A percentile compares a stretch with the other conserved stretches of the same genome.
These are phyloP conservation scores for Pythium sp. DNA, from an alignment of 352 stramenopile species.

Conservation along the genomic window DNA sequence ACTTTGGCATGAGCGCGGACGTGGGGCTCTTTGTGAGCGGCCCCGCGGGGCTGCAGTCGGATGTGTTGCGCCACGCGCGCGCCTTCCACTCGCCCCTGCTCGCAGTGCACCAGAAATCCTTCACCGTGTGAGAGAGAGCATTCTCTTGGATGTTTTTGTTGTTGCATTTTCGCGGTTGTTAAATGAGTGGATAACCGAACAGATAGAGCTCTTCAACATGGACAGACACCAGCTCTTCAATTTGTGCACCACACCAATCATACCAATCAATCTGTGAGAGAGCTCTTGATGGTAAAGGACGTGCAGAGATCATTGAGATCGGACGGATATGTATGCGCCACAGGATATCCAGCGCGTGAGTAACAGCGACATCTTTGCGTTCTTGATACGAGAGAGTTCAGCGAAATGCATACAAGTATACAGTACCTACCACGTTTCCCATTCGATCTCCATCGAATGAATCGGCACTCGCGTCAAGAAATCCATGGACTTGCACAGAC, in stretches of 20 bases:
- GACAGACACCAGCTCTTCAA: background rate
- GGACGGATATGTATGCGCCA: background rate
- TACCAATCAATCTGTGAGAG: background rate
- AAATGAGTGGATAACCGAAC: background rate
- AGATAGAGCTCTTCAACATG: background rate
- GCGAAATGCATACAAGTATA: background rate
- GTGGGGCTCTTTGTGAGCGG: no score
- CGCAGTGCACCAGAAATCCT: no score
- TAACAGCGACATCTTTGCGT: background rate
- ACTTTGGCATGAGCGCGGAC: no score
- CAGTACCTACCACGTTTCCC: background rate
- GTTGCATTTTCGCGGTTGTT: no score
- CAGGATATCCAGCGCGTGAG: background rate
- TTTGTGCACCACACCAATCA: background rate
- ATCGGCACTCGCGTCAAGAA: background rate
- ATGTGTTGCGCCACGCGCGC: no score
- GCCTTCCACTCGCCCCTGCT: no score
- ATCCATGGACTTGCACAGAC: no score
- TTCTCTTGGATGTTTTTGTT: no score
- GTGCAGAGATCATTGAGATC: background rate
- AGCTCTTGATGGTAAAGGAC: background rate
- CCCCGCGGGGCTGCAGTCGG: no score
- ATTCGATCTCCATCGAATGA: background rate
- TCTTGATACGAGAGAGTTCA: background rate
- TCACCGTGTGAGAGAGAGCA: no score